Percentiles rank a stretch among this genome's conserved stretches.
phyloP scores from a whole-genome alignment of 768 basidiomycete genomes.

The Rhizopogon salebrosus region DNA sequence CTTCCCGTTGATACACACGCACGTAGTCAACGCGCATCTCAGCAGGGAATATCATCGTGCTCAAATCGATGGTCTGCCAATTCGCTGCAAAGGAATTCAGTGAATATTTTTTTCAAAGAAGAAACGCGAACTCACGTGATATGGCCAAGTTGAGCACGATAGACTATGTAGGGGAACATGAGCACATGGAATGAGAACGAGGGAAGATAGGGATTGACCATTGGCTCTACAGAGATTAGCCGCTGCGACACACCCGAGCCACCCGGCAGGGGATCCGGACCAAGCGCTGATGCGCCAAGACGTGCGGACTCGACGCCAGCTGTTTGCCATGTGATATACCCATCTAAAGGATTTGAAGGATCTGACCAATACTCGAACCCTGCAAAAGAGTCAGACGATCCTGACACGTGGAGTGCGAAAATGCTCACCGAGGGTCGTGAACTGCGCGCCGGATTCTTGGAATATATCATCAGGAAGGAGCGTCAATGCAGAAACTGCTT shows the following conservation, averaged over 20 bases:
- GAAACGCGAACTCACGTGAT: constrained; percentile 35
- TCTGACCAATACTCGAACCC: constrained; percentile 77
- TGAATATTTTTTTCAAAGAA: not conserved
- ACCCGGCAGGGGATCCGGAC: constrained; percentile 32
- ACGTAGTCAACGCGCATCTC: constrained; percentile 54
- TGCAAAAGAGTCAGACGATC: constrained; percentile 10
- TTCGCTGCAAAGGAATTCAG: constrained; percentile 32
- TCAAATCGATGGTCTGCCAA: constrained; percentile 56
- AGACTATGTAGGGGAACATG: constrained; percentile 24
- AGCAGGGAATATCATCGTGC: constrained; percentile 44
- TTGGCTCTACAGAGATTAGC: constrained; percentile 48
- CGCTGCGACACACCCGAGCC: constrained; percentile 56
- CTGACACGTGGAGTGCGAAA: not conserved
- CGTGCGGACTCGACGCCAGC: constrained; percentile 44
- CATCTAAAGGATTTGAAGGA: constrained; percentile 45
- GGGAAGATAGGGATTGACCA: constrained; percentile 21
- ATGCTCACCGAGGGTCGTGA: constrained; percentile 41
- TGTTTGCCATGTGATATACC: constrained; percentile 74
- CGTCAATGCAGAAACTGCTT: constrained; percentile 44
- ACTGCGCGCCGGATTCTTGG: constrained; percentile 50
- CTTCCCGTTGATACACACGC: constrained; percentile 51
- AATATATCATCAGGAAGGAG: constrained; percentile 40
- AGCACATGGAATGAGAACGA: not conserved
- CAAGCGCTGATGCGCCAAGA: constrained; percentile 52
- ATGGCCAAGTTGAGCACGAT: constrained; percentile 63